Conservation (phyloP, 148 eudicot species). For the Heliosperma pusillum region DNA sequence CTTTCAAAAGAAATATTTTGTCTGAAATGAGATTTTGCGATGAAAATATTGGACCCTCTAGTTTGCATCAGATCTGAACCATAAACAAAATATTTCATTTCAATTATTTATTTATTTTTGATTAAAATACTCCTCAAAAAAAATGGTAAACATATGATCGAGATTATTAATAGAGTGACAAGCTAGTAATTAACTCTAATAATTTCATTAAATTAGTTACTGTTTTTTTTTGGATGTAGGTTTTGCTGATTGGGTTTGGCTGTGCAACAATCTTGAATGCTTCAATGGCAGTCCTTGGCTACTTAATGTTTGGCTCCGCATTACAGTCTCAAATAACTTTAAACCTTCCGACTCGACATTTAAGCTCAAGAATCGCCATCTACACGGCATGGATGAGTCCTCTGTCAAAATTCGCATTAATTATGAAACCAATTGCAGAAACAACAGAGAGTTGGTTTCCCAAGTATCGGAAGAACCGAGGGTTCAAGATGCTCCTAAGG, state of each 20-base stretch:
- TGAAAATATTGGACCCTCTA: too few relatives aligned
- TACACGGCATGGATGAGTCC: conserved; percentile 51
- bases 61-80: too few relatives aligned
- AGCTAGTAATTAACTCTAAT: not conserved
- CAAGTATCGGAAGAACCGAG: conserved; percentile 16
- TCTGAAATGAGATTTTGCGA: too few relatives aligned
- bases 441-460: conserved; percentile 37
- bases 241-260: conserved; percentile 37
- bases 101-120: too few relatives aligned
- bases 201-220: not conserved
- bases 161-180: not conserved
- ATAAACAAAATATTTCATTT: too few relatives aligned
- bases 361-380: conserved; percentile 52
- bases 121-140: too few relatives aligned
- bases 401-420: conserved; percentile 43
- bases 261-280: conserved; percentile 39
- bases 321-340: conserved; percentile 48
- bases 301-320: conserved; percentile 47
- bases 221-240: conserved; percentile 28
- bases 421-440: conserved; percentile 46
- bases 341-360: conserved; percentile 41
- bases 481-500: conserved; percentile 36
- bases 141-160: too few relatives aligned
- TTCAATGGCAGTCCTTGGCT: conserved; percentile 49
- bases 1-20: too few relatives aligned